phyloP scores from a whole-genome alignment of 2,329 filamentous ascomycete genomes.

The Aspergillus felis region DNA sequence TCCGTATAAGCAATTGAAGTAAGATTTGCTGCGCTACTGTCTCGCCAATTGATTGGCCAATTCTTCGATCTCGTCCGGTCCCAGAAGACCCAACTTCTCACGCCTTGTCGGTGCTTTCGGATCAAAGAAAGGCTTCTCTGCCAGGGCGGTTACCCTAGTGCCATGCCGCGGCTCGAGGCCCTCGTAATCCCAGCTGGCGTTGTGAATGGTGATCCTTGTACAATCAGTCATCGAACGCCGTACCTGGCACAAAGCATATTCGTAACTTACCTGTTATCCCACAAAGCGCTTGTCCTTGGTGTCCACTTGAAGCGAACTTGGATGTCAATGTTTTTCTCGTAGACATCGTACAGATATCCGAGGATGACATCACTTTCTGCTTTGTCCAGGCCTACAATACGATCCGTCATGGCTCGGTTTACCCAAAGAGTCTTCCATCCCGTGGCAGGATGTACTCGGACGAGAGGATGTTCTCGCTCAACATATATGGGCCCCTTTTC shows the following conservation, averaged over 20 bases:
- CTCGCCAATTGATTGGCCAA: conserved; percentile 1
- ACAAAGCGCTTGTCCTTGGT: conserved; percentile 61
- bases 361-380: conserved; percentile 66
- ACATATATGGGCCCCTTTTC: conserved; percentile 60
- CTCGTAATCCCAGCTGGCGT: conserved; percentile 70
- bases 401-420: conserved; percentile 64
- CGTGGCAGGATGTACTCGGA: conserved; percentile 67
- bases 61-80: conserved; percentile 48
- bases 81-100: conserved; percentile 62
- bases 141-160: conserved; percentile 66
- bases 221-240: neutral
- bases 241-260: neutral
- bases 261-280: conserved; percentile 60
- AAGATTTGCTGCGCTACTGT: neutral
- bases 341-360: conserved; percentile 64
- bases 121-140: conserved; percentile 68
- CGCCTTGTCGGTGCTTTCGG: conserved; percentile 61
- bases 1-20: too few species aligned
- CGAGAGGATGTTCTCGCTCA: conserved; percentile 65
- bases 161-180: conserved; percentile 65
- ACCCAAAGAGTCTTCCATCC: conserved; percentile 73
- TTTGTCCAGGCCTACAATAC: conserved; percentile 66
- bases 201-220: conserved; percentile 65
- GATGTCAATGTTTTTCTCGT: conserved; percentile 66
- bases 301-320: conserved; percentile 71